Percentiles rank a stretch among this genome's conserved stretches.
phyloP scores from a whole-genome alignment of 768 basidiomycete species.

The Leccinum rimulosum region DNA sequence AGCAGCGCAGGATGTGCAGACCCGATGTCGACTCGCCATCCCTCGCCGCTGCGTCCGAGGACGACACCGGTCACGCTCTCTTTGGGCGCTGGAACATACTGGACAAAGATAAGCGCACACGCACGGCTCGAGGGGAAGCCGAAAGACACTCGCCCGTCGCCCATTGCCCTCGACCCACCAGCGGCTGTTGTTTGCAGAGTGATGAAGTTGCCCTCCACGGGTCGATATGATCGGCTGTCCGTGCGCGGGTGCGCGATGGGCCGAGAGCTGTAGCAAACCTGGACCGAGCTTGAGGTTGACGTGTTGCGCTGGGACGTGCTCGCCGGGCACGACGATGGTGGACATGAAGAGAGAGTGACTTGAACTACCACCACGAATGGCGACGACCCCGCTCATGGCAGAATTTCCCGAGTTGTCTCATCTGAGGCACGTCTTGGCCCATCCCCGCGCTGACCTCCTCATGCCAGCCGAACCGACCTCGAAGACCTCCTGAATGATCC shows the following conservation, averaged over 20 bases:
- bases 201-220: constrained; percentile 66
- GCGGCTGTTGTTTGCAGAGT: constrained; percentile 68
- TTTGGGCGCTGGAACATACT: constrained; percentile 91
- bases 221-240: constrained; percentile 48
- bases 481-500: constrained; percentile 84
- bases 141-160: constrained; percentile 59
- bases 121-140: background rate
- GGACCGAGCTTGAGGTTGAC: constrained; percentile 86
- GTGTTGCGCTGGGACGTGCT: constrained; percentile 68
- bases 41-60: constrained; percentile 78
- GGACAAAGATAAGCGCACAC: constrained; percentile 6
- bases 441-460: constrained; percentile 9
- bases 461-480: constrained; percentile 78
- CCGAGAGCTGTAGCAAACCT: constrained; percentile 58
- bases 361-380: constrained; percentile 21
- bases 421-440: constrained; percentile 50
- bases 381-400: constrained; percentile 42
- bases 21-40: constrained; percentile 93
- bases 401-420: constrained; percentile 75
- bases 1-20: constrained; percentile 80
- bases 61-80: constrained; percentile 89
- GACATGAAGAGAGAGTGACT: constrained; percentile 37
- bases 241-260: constrained; percentile 24
- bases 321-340: constrained; percentile 75
- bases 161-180: constrained; percentile 91